phyloP scores from a whole-genome alignment of 306 rosid genomes.

The Rubus parviflorus region DNA sequence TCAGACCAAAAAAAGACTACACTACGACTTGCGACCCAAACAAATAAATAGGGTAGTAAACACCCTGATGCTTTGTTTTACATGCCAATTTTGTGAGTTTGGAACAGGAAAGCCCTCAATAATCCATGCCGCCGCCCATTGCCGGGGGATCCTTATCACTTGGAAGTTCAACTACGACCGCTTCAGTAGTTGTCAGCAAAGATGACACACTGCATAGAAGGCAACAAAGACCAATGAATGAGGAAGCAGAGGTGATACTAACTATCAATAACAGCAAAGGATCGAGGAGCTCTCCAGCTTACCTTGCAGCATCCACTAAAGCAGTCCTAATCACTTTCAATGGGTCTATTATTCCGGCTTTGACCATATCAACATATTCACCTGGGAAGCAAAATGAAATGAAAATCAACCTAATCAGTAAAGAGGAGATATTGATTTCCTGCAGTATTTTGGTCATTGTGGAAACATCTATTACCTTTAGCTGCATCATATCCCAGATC shows the following conservation, averaged over 20 bases:
- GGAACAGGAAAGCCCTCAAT: conserved; percentile 28
- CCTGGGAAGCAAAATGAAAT: conserved; percentile 36
- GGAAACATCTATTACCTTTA: conserved; percentile 59
- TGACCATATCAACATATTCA: conserved; percentile 95
- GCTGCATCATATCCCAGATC: conserved; percentile 98
- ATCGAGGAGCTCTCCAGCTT: not conserved
- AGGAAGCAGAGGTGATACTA: not conserved
- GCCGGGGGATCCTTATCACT: conserved; percentile 61
- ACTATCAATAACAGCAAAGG: not conserved
- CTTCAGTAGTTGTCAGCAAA: conserved; percentile 96
- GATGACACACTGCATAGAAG: conserved; percentile 76
- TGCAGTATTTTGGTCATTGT: not conserved
- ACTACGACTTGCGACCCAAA: not conserved
- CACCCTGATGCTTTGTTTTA: conserved; percentile 4
- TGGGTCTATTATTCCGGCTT: conserved; percentile 90
- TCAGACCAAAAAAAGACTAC: conserved; percentile 13
- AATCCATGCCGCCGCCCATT: conserved; percentile 70
- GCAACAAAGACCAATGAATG: not conserved
- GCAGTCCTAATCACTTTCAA: conserved; percentile 96
- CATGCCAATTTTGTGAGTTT: conserved; percentile 4
- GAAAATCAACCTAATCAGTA: not conserved
- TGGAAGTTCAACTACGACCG: conserved; percentile 77
- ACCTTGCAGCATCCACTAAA: conserved; percentile 96
- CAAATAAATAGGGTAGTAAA: not conserved
- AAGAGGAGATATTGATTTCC: not conserved